Conservation (phyloP, 768 basidiomycete genomes). For the Boletus sp. region DNA sequence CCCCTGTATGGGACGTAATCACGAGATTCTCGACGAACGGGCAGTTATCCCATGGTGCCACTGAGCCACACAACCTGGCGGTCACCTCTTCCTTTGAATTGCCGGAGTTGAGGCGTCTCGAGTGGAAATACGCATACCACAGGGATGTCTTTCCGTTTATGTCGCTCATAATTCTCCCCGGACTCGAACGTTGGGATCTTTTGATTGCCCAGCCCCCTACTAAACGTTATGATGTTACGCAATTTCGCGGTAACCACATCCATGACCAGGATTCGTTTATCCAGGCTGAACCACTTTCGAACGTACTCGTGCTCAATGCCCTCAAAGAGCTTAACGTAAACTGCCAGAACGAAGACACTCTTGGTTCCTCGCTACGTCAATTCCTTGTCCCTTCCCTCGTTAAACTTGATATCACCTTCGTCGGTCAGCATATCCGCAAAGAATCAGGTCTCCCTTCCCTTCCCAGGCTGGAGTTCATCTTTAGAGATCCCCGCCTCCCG, state of each 20-base stretch:
- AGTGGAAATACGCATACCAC: conserved; percentile 46
- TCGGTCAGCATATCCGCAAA: conserved; percentile 28
- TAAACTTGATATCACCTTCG: conserved; percentile 43
- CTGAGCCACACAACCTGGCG: conserved; percentile 2
- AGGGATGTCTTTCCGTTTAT: conserved; percentile 43
- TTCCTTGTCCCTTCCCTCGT: conserved; percentile 44
- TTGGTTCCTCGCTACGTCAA: conserved; percentile 39
- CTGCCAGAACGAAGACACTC: conserved; percentile 38
- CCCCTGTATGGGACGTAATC: conserved; percentile 38
- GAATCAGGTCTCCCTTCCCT: conserved; percentile 31
- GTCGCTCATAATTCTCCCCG: conserved; percentile 39
- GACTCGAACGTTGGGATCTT: conserved; percentile 43
- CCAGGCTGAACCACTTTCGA: conserved; percentile 26
- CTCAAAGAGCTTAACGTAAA: conserved; percentile 45
- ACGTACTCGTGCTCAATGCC: conserved; percentile 23
- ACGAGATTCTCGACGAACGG: conserved; percentile 11
- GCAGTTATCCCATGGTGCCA: conserved; percentile 3
- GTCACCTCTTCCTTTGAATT: conserved; percentile 32
- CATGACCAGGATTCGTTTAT: conserved; percentile 30
- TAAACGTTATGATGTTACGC: conserved; percentile 26
- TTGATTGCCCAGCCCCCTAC: conserved; percentile 35
- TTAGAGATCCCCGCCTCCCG: conserved; percentile 54
- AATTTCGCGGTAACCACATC: conserved; percentile 31
- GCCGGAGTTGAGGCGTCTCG: conserved; percentile 39
- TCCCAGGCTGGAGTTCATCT: conserved; percentile 49